Conservation (phyloP, 2,329 filamentous ascomycete species). For the Nemania sp. region DNA sequence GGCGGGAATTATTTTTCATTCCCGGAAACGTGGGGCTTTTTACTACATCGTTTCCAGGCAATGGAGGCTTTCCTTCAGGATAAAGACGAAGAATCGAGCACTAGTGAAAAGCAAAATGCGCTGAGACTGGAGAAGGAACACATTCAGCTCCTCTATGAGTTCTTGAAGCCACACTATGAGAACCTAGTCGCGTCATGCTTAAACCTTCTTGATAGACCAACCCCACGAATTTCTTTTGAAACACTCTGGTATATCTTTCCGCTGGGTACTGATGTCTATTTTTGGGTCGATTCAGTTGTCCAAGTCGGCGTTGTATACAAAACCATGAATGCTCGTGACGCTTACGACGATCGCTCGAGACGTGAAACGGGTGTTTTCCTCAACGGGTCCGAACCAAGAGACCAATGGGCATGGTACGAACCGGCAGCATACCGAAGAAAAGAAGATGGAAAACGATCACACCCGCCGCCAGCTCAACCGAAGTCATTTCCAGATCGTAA, state of each 20-base stretch:
- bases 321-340: neutral
- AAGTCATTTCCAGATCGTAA: no score
- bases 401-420: no score
- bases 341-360: no score
- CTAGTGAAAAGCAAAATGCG: no score
- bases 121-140: neutral
- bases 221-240: neutral
- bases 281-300: neutral
- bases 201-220: neutral
- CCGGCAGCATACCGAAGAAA: no score
- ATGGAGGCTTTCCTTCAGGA: neutral
- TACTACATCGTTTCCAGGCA: neutral
- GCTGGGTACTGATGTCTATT: conserved; percentile 10
- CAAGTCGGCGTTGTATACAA: conserved; percentile 1
- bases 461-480: neutral
- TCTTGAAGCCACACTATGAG: neutral
- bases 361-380: no score
- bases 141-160: neutral
- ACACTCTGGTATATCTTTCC: conserved; percentile 9
- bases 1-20: neutral
- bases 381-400: no score
- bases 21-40: conserved; percentile 2
- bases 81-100: neutral
- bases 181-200: neutral
- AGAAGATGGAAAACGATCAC: neutral